Conservation (phyloP, 2,329 filamentous ascomycete genomes). For the Blastomyces percursus region DNA sequence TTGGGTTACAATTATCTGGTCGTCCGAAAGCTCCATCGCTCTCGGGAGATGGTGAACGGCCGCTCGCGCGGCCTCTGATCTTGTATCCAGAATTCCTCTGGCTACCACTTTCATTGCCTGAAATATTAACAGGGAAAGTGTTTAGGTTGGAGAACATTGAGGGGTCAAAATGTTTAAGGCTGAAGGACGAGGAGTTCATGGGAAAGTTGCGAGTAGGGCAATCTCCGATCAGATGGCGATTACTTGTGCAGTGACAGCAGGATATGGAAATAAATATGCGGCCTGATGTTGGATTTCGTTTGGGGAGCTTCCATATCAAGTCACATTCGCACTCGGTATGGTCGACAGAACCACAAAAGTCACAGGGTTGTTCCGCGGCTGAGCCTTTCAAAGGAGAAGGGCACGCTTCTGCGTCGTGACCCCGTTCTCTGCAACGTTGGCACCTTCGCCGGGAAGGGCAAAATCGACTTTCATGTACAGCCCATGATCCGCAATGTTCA, state of each 20-base stretch:
- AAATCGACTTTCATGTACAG: constrained; percentile 29
- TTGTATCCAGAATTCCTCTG: constrained; percentile 22
- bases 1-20: constrained; percentile 20
- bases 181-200: constrained; percentile 29
- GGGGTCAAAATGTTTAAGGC: constrained; percentile 28
- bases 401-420: constrained; percentile 46
- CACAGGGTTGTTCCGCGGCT: constrained; percentile 45
- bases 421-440: constrained; percentile 51
- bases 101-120: constrained; percentile 13
- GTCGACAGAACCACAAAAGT: constrained; percentile 45
- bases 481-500: constrained; percentile 33
- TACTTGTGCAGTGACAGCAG: constrained; percentile 35
- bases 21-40: constrained; percentile 27
- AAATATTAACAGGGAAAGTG: constrained; percentile 13
- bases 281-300: constrained; percentile 17
- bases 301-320: constrained; percentile 44
- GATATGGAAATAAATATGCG: constrained; percentile 34
- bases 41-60: constrained; percentile 22
- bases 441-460: constrained; percentile 35
- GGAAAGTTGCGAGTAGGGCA: constrained; percentile 27
- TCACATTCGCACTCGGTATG: constrained; percentile 53
- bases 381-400: constrained; percentile 49
- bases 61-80: constrained; percentile 29
- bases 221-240: constrained; percentile 35
- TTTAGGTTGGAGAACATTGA: constrained; percentile 32